These are phyloP conservation scores for Globisporangium paddicum DNA, from an alignment of 352 stramenopile species.

Conservation along the genomic window DNA sequence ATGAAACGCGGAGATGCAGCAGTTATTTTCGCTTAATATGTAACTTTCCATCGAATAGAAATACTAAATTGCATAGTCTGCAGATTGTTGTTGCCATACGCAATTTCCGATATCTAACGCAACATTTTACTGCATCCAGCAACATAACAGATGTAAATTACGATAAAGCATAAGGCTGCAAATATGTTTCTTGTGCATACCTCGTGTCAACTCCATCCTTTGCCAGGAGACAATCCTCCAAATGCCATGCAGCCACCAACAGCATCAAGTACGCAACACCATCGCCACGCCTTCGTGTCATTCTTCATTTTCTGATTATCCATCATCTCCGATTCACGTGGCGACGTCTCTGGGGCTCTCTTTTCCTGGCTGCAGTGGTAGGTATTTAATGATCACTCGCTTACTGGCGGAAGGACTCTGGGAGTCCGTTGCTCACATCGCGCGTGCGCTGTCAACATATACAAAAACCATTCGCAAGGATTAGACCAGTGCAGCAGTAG, in stretches of 20 bases:
- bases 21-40: no score
- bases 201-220: no score
- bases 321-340: not conserved
- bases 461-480: not conserved
- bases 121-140: no score
- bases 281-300: not conserved
- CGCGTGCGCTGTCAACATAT: constrained; percentile 5
- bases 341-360: not conserved
- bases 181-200: no score
- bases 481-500: not conserved
- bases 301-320: not conserved
- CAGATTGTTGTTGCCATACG: no score
- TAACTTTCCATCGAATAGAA: no score
- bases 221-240: no score
- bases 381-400: not conserved
- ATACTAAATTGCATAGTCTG: no score
- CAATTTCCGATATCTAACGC: no score
- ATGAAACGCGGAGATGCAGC: no score
- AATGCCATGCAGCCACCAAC: not conserved
- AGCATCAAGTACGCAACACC: not conserved
- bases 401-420: constrained; percentile 61
- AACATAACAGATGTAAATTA: no score
- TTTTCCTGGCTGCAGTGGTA: not conserved
- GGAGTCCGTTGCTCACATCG: constrained; percentile 27
- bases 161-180: no score